A percentile compares a stretch with the other conserved stretches of the same genome.
These are phyloP conservation scores for Eremochloa ophiuroides DNA, from an alignment of 176 grass and related monocot species.

Conservation along the genomic window DNA sequence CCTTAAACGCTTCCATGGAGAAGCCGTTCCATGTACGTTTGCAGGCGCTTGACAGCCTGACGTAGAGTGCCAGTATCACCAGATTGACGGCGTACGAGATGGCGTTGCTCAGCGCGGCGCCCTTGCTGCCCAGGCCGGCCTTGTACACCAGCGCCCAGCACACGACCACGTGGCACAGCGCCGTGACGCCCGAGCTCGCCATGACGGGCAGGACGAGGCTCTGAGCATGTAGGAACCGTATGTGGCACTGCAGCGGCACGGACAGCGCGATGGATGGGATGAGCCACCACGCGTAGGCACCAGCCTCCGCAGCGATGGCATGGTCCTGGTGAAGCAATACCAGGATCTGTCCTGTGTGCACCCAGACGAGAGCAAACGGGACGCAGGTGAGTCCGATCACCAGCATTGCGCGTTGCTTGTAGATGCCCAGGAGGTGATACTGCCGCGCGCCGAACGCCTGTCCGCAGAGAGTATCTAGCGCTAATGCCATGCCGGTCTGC, in stretches of 20 bases:
- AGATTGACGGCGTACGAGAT: too few species aligned
- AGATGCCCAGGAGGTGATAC: too few species aligned
- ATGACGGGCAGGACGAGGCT: neutral
- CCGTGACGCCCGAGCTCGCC: neutral
- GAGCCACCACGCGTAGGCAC: too few species aligned
- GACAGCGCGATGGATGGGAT: too few species aligned
- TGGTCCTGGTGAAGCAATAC: too few species aligned
- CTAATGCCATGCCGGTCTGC: conserved; percentile 25
- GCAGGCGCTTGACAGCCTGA: too few species aligned
- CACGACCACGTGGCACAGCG: neutral
- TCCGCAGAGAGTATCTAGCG: conserved; percentile 54
- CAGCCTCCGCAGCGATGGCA: too few species aligned
- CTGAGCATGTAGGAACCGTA: too few species aligned
- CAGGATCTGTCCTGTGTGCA: conserved; percentile 34
- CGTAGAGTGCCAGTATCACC: too few species aligned
- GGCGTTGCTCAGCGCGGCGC: neutral
- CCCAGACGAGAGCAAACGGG: conserved; percentile 41
- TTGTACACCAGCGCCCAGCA: neutral
- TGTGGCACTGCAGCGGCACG: too few species aligned
- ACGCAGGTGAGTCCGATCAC: conserved; percentile 32
- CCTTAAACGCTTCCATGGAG: neutral
- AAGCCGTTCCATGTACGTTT: neutral
- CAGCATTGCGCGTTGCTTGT: too few species aligned
- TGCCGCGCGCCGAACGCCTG: conserved; percentile 63
- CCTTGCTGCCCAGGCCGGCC: neutral